Conservation (phyloP, 2,329 filamentous ascomycete species). For the Talaromyces pinophilus region DNA sequence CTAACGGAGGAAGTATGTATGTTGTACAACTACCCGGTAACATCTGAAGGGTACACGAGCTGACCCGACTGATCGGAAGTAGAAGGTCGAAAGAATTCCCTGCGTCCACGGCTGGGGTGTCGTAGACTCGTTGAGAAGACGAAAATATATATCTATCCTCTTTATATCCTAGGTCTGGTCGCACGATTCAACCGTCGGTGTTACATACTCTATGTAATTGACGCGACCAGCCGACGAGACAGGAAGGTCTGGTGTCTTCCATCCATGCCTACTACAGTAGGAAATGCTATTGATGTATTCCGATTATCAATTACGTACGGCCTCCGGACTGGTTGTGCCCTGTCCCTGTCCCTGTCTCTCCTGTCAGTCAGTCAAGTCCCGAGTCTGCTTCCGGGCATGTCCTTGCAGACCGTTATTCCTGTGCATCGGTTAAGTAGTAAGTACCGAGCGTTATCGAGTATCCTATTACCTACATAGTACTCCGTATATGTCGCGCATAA, state of each 20-base stretch:
- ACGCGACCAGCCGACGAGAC: neutral
- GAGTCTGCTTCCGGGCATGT: neutral
- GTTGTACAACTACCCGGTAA: neutral
- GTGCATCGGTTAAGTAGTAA: neutral
- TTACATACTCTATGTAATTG: neutral
- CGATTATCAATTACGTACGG: neutral
- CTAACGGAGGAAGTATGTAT: neutral
- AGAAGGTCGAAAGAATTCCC: neutral
- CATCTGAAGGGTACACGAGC: neutral
- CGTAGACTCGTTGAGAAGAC: neutral
- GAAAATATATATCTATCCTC: too few relatives aligned
- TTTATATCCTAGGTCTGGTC: neutral
- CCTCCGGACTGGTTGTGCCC: neutral
- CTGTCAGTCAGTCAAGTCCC: neutral
- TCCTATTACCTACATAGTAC: neutral
- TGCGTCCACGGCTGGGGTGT: neutral
- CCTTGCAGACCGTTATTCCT: constrained; percentile 12
- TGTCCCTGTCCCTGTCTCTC: neutral
- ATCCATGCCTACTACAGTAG: too few relatives aligned
- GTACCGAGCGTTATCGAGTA: neutral
- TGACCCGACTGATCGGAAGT: neutral
- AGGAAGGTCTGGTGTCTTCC: neutral
- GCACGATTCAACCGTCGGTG: neutral
- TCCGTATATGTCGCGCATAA: neutral
- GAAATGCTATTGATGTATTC: neutral